Evolutionary conservation across 805 yeast genomes (phyloP).

Genomic region (Nematodospora valgi): DNA sequence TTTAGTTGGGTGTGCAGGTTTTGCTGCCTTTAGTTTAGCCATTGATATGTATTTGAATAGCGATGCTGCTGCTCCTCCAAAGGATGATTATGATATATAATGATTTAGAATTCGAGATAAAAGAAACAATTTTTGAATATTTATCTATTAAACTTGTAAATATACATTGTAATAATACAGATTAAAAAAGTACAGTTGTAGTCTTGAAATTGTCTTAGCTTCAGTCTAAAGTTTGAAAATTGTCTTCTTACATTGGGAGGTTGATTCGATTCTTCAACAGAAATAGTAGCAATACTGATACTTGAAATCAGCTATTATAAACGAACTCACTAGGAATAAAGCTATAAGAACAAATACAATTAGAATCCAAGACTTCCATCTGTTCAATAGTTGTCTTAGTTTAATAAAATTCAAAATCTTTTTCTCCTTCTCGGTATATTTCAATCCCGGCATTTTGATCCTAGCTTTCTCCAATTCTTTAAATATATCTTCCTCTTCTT

Average conservation of each 20-base stretch:
- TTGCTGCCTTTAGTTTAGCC: conserved; percentile 92
- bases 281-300: conserved; percentile 41
- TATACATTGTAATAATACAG: conserved; percentile 3
- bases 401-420: too few relatives aligned
- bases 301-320: conserved; percentile 26
- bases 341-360: not conserved
- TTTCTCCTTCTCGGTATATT: not conserved
- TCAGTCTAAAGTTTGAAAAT: not conserved
- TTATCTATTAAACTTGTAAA: conserved; percentile 5
- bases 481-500: conserved; percentile 12
- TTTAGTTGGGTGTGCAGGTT: conserved; percentile 90
- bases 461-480: conserved; percentile 20
- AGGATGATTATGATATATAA: conserved; percentile 73
- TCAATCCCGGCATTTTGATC: conserved; percentile 1
- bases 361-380: not conserved
- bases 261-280: conserved; percentile 18
- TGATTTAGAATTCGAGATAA: not conserved
- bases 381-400: not conserved
- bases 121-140: not conserved
- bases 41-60: conserved; percentile 83
- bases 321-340: conserved; percentile 15
- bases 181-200: conserved; percentile 1
- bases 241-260: not conserved
- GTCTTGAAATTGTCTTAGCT: conserved; percentile 3
- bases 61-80: conserved; percentile 80